Conservation (phyloP, 495 filamentous ascomycete species). For the Poronia punctata region DNA sequence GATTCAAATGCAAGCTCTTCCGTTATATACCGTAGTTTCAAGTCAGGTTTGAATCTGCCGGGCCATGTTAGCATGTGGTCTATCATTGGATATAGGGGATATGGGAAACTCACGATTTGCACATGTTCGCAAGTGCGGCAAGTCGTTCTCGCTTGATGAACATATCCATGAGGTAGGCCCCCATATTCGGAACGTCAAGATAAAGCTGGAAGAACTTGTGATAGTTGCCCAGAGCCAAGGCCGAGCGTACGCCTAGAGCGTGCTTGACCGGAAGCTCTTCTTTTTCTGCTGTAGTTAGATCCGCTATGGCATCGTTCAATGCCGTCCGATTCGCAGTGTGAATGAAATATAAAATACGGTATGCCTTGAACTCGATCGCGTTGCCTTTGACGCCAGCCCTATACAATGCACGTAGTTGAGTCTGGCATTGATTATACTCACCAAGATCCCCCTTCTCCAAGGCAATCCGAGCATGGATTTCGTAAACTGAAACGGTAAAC, state of each 20-base stretch:
- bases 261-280: slow-evolving; percentile 76
- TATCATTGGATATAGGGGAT: background rate
- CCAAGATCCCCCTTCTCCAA: slow-evolving; percentile 97
- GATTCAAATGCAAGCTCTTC: slow-evolving; percentile 94
- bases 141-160: slow-evolving; percentile 92
- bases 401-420: slow-evolving; percentile 88
- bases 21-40: slow-evolving; percentile 84
- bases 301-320: slow-evolving; percentile 94
- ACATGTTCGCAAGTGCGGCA: slow-evolving; percentile 80
- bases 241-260: slow-evolving; percentile 83
- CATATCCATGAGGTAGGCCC: slow-evolving; percentile 97
- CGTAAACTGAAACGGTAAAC: slow-evolving; percentile 92
- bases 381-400: slow-evolving; percentile 78
- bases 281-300: slow-evolving; percentile 96
- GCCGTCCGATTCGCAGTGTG: slow-evolving; percentile 97
- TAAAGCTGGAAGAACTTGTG: slow-evolving; percentile 96
- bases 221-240: slow-evolving; percentile 89
- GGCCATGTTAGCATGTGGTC: slow-evolving; percentile 26
- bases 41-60: slow-evolving; percentile 83
- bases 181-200: slow-evolving; percentile 92
- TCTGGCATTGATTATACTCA: slow-evolving; percentile 99
- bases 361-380: slow-evolving; percentile 93
- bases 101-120: slow-evolving; percentile 71
- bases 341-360: slow-evolving; percentile 99
- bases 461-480: slow-evolving; percentile 95